Evolutionary conservation across 2,329 filamentous ascomycete genomes (phyloP).

Genomic region (Neofusicoccum umdonicola): DNA sequence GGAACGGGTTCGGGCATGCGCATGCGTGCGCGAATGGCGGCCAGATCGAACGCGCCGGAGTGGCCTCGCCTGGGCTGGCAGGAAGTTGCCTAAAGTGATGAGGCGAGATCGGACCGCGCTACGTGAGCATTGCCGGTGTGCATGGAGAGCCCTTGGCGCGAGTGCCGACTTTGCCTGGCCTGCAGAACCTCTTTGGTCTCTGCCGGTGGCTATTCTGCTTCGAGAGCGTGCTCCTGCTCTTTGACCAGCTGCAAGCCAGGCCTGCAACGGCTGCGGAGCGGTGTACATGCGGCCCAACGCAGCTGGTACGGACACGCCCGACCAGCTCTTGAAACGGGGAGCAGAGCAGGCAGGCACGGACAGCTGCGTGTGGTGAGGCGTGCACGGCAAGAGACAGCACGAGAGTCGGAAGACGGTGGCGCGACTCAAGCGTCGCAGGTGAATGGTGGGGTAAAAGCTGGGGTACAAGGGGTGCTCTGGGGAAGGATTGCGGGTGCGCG

Average conservation of each 20-base stretch:
- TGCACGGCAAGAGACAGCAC: background rate
- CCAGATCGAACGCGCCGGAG: background rate
- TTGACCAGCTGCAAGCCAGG: background rate
- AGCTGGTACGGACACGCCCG: too few relatives aligned
- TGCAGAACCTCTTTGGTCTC: background rate
- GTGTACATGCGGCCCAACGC: background rate
- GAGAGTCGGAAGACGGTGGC: background rate
- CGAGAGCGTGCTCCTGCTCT: background rate
- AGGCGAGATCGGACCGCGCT: background rate
- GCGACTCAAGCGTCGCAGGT: background rate
- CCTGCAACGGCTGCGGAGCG: background rate
- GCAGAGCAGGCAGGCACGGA: background rate
- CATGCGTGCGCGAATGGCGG: background rate
- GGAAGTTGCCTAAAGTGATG: constrained; percentile 1
- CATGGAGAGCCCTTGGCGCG: background rate
- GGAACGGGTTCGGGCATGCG: background rate
- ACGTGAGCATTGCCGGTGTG: background rate
- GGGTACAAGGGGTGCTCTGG: constrained; percentile 1
- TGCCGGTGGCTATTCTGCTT: background rate
- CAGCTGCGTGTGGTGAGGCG: background rate
- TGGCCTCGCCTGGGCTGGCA: background rate
- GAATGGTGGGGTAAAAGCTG: constrained; percentile 15
- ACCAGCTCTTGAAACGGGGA: background rate
- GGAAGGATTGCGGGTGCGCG: constrained; percentile 12
- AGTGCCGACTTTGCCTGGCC: background rate